Percentiles rank a stretch among this genome's conserved stretches.
Conservation (phyloP, 306 rosid genomes). For the Sechiopsis laciniata region DNA sequence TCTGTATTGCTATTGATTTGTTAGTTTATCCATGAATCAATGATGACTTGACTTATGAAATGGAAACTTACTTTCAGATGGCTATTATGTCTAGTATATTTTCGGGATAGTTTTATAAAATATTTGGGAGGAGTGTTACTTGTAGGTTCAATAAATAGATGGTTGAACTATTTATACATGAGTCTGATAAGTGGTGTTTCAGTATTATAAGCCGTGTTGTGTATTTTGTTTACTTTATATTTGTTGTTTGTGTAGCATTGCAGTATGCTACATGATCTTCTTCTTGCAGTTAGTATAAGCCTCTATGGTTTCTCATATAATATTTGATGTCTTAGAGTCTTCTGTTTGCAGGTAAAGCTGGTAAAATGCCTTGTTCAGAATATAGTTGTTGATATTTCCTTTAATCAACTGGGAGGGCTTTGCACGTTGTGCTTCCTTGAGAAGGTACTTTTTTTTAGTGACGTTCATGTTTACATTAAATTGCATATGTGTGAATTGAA, state of each 20-base stretch:
- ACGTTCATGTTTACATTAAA: not conserved
- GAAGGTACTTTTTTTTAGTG: constrained; percentile 46
- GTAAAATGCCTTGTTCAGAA: constrained; percentile 80
- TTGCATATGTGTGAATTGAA: not conserved
- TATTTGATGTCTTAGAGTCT: not conserved
- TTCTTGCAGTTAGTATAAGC: not conserved
- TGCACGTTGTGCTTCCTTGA: constrained; percentile 82
- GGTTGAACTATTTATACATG: not conserved
- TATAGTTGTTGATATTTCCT: constrained; percentile 80
- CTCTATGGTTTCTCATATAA: not conserved
- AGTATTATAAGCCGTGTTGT: not conserved
- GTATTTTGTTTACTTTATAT: not conserved
- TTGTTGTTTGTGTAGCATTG: not conserved
- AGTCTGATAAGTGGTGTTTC: not conserved
- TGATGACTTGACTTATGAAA: not conserved
- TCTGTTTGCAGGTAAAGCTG: constrained; percentile 75
- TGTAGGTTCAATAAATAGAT: constrained; percentile 2
- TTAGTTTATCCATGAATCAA: not conserved
- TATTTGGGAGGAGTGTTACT: not conserved
- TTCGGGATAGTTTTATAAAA: not conserved
- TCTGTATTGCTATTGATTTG: not conserved
- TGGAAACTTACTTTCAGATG: not conserved
- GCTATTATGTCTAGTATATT: not conserved
- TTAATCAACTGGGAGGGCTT: constrained; percentile 93
- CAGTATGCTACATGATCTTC: not conserved